Conservation (phyloP, 768 basidiomycete species). For the Gloeostereum incarnatum region DNA sequence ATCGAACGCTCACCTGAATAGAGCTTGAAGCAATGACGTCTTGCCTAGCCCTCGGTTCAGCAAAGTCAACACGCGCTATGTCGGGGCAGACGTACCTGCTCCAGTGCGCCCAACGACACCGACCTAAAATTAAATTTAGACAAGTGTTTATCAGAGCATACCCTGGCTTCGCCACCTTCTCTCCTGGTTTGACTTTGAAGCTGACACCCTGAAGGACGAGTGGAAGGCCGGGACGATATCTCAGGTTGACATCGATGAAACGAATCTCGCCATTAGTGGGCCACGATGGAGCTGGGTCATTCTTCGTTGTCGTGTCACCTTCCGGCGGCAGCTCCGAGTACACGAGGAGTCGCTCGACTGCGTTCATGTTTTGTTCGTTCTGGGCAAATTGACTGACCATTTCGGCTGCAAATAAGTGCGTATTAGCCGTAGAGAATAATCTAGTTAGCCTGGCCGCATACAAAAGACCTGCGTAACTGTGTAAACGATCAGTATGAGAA, state of each 20-base stretch:
- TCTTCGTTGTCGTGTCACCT: slow-evolving; percentile 28
- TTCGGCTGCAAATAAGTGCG: slow-evolving; percentile 27
- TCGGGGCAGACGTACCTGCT: slow-evolving; percentile 21
- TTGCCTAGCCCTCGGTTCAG: slow-evolving; percentile 24
- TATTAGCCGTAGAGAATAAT: neutral
- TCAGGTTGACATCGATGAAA: slow-evolving; percentile 45
- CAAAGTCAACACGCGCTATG: neutral
- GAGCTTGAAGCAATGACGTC: slow-evolving; percentile 47
- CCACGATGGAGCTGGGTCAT: slow-evolving; percentile 43
- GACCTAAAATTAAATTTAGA: neutral
- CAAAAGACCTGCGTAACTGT: slow-evolving; percentile 39
- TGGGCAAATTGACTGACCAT: slow-evolving; percentile 50
- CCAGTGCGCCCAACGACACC: slow-evolving; percentile 25
- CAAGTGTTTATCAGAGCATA: slow-evolving; percentile 1
- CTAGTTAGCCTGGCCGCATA: slow-evolving; percentile 14
- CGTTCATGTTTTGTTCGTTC: slow-evolving; percentile 68
- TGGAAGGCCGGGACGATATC: slow-evolving; percentile 56
- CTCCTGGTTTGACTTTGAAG: slow-evolving; percentile 49
- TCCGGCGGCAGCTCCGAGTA: slow-evolving; percentile 57
- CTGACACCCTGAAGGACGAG: slow-evolving; percentile 54
- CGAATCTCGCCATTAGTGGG: slow-evolving; percentile 40
- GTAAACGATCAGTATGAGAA: neutral
- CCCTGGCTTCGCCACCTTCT: slow-evolving; percentile 45
- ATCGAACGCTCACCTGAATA: slow-evolving; percentile 29
- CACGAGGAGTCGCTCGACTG: slow-evolving; percentile 58